Conservation (phyloP, 345 rosid species). For the Euphorbia peplus region DNA sequence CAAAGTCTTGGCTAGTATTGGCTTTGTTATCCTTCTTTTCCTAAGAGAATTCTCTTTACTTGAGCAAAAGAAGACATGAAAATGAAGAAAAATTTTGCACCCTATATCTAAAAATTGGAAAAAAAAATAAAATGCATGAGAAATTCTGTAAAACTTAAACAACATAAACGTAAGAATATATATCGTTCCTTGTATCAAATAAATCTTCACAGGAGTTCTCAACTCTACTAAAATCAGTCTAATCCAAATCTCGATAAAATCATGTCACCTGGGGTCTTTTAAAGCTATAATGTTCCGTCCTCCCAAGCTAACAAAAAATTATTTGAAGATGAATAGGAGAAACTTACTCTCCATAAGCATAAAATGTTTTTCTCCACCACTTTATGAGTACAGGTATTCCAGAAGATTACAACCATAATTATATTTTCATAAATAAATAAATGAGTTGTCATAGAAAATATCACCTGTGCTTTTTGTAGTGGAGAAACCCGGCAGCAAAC, state of each 20-base stretch:
- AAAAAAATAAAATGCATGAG: neutral
- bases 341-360: neutral
- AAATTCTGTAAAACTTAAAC: neutral
- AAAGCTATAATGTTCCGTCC: neutral
- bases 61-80: neutral
- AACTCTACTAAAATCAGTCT: neutral
- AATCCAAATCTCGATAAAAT: neutral
- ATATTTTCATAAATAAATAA: conserved; percentile 1
- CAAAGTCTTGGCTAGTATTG: conserved; percentile 1
- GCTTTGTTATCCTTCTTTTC: neutral
- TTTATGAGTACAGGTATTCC: neutral
- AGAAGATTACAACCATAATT: neutral
- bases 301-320: neutral
- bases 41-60: neutral
- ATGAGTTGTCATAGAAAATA: conserved; percentile 15
- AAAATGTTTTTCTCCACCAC: neutral
- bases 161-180: neutral
- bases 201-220: neutral
- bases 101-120: neutral
- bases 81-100: neutral
- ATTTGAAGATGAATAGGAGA: neutral
- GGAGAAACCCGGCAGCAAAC: conserved; percentile 99
- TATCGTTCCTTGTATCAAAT: neutral
- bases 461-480: conserved; percentile 97
- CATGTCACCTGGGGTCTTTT: neutral